Evolutionary conservation across 2,329 filamentous ascomycete species (phyloP).

Genomic region (Aureobasidium mangrovei): DNA sequence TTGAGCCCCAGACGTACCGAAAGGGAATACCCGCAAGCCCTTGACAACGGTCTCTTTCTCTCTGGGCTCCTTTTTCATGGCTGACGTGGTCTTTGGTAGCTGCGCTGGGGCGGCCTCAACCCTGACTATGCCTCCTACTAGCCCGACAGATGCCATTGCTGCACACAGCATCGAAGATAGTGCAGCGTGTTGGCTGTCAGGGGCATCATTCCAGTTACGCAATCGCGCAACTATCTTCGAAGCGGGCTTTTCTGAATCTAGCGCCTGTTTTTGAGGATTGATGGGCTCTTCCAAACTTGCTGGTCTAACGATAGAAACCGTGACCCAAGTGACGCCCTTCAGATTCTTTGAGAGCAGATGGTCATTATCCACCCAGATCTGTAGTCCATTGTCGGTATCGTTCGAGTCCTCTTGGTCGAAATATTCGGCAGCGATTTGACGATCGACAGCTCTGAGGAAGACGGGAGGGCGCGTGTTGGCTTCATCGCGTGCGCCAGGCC

Average conservation of each 20-base stretch:
- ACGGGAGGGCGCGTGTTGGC: constrained; percentile 55
- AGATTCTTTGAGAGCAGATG: constrained; percentile 62
- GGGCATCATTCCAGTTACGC: constrained; percentile 74
- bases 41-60: constrained; percentile 45
- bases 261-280: constrained; percentile 62
- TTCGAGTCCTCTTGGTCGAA: constrained; percentile 51
- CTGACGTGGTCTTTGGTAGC: constrained; percentile 52
- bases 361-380: constrained; percentile 79
- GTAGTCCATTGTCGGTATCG: constrained; percentile 51
- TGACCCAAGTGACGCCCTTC: constrained; percentile 66
- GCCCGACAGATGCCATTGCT: constrained; percentile 58
- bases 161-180: constrained; percentile 70
- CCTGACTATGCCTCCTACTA: constrained; percentile 80
- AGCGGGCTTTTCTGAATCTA: constrained; percentile 48
- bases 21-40: constrained; percentile 72
- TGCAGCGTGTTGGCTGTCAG: constrained; percentile 69
- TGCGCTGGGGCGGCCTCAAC: constrained; percentile 73
- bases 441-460: constrained; percentile 74
- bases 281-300: constrained; percentile 62
- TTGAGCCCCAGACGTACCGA: constrained; percentile 30
- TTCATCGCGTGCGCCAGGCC: constrained; percentile 53
- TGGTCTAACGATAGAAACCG: constrained; percentile 79
- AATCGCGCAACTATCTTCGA: constrained; percentile 68
- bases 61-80: constrained; percentile 28
- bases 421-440: constrained; percentile 60